Conservation (phyloP, 305 asterid species). For the Solanum hybrid region DNA sequence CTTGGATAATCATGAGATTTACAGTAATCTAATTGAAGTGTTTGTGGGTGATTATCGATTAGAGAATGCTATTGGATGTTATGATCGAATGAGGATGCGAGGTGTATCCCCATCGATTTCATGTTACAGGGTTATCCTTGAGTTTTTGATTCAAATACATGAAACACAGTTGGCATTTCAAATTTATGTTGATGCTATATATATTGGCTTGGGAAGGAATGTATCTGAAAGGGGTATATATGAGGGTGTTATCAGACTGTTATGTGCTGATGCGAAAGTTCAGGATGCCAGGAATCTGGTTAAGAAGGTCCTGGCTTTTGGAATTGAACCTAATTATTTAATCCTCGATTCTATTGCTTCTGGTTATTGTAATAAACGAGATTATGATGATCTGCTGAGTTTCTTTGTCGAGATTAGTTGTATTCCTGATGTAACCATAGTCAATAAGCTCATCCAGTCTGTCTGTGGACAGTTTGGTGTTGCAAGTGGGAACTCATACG, state of each 20-base stretch:
- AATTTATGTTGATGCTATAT: slow-evolving; percentile 42
- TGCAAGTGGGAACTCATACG: slow-evolving; percentile 38
- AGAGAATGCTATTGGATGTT: slow-evolving; percentile 39
- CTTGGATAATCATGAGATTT: slow-evolving; percentile 61
- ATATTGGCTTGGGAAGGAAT: slow-evolving; percentile 31
- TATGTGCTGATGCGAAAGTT: slow-evolving; percentile 62
- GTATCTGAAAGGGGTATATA: slow-evolving; percentile 30
- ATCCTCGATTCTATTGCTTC: slow-evolving; percentile 39
- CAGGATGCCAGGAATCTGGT: slow-evolving; percentile 70
- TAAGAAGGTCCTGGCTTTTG: slow-evolving; percentile 29
- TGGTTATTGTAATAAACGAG: slow-evolving; percentile 76
- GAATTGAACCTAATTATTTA: slow-evolving; percentile 35
- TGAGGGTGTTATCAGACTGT: slow-evolving; percentile 47
- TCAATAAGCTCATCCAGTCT: slow-evolving; percentile 58
- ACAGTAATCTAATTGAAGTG: slow-evolving; percentile 61
- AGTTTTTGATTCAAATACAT: slow-evolving; percentile 37
- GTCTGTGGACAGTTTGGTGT: slow-evolving; percentile 44
- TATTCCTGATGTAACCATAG: slow-evolving; percentile 32
- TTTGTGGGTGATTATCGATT: slow-evolving; percentile 42
- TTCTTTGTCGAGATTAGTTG: slow-evolving; percentile 43
- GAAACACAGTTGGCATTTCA: slow-evolving; percentile 36
- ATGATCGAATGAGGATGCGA: slow-evolving; percentile 55
- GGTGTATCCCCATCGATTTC: slow-evolving; percentile 46
- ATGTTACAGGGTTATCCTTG: slow-evolving; percentile 41
- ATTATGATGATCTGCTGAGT: slow-evolving; percentile 66